Conservation (phyloP, 2,329 filamentous ascomycete species). For the Fusarium nelsonii region DNA sequence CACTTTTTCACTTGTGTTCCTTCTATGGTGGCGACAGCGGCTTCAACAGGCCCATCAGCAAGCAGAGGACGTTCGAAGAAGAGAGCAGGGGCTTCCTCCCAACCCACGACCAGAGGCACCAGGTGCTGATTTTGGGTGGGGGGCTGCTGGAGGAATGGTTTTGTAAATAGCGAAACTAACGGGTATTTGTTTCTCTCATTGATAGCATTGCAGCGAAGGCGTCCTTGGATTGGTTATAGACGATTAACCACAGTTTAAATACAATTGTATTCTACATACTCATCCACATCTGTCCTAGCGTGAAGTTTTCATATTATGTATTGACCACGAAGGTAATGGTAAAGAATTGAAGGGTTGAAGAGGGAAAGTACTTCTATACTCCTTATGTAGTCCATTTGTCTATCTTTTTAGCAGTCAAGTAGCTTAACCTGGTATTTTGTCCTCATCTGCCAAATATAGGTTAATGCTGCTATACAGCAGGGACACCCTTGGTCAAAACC, state of each 20-base stretch:
- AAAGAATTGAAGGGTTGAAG: not conserved
- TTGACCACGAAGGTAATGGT: not conserved
- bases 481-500: not conserved
- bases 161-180: constrained; percentile 42
- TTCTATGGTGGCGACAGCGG: constrained; percentile 85
- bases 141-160: constrained; percentile 54
- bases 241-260: not conserved
- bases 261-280: not conserved
- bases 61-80: constrained; percentile 51
- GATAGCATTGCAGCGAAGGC: constrained; percentile 48
- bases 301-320: not conserved
- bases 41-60: constrained; percentile 69
- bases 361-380: not conserved
- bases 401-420: not conserved
- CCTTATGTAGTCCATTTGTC: not conserved
- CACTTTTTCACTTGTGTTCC: constrained; percentile 77
- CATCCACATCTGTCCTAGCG: too few species aligned
- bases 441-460: not conserved
- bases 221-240: constrained; percentile 45
- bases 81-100: constrained; percentile 51
- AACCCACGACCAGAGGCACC: constrained; percentile 43
- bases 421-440: not conserved
- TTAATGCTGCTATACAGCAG: not conserved
- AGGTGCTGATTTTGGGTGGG: constrained; percentile 53
- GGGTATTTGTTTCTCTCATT: constrained; percentile 40